Percentiles rank a stretch among this genome's conserved stretches.
These are phyloP conservation scores for Rhodomyrtus psidioides DNA, from an alignment of 441 rosid species.

Conservation along the genomic window DNA sequence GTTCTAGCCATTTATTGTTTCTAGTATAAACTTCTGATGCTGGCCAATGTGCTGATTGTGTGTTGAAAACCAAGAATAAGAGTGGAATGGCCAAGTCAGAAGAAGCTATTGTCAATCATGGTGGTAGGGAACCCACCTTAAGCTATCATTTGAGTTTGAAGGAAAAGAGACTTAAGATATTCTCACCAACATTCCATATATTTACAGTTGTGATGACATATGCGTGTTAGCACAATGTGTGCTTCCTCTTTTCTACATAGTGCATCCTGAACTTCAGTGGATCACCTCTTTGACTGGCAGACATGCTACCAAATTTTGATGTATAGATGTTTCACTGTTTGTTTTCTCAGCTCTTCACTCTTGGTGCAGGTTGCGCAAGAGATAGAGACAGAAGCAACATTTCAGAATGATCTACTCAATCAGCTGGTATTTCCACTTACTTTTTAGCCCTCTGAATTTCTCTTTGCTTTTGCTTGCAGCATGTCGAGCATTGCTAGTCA, in stretches of 20 bases:
- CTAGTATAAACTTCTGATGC: neutral
- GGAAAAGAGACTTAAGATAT: neutral
- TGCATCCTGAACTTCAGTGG: neutral
- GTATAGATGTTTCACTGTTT: neutral
- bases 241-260: neutral
- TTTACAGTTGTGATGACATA: neutral
- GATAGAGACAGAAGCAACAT: slow-evolving; percentile 81
- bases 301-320: neutral
- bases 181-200: neutral
- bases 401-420: slow-evolving; percentile 76
- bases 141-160: neutral
- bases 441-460: neutral
- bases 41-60: neutral
- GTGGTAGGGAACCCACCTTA: neutral
- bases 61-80: neutral
- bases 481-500: neutral
- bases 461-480: neutral
- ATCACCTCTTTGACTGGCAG: neutral
- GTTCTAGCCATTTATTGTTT: neutral
- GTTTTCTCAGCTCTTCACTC: neutral
- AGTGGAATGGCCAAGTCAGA: neutral
- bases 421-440: slow-evolving; percentile 48
- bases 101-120: neutral
- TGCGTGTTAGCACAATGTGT: neutral
- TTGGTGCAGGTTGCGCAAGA: slow-evolving; percentile 82